Percentiles rank a stretch among this genome's conserved stretches.
These are phyloP conservation scores for Rhodomyrtus psidioides DNA, from an alignment of 441 rosid genomes.

Conservation along the genomic window DNA sequence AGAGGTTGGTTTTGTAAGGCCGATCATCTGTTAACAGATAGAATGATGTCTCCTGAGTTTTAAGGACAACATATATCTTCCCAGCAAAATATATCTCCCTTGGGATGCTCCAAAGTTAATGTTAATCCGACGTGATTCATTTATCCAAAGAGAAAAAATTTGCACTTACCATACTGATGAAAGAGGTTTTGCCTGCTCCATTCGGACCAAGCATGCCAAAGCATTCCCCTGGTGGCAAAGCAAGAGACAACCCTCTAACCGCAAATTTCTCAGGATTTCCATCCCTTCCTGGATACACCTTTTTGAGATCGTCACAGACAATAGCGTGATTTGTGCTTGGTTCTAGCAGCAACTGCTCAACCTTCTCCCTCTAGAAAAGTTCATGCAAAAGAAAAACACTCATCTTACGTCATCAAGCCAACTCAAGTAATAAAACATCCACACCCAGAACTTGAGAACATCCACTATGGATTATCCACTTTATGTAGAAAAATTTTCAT, in stretches of 20 bases:
- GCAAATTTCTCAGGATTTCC: conserved; percentile 9
- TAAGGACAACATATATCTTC: not conserved
- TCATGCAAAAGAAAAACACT: not conserved
- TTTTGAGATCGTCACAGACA: not conserved
- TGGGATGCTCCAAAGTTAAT: not conserved
- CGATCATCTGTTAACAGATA: conserved; percentile 4
- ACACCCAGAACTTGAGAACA: not conserved
- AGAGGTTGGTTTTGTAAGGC: conserved; percentile 10
- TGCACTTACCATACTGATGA: conserved; percentile 7
- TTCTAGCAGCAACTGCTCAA: conserved; percentile 5
- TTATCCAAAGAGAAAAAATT: not conserved
- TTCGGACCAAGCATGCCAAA: conserved; percentile 12
- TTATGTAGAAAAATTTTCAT: not conserved
- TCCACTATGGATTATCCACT: not conserved
- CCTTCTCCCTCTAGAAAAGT: conserved; percentile 6
- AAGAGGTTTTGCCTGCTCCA: conserved; percentile 11
- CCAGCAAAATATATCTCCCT: not conserved
- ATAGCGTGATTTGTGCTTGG: not conserved
- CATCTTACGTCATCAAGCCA: not conserved
- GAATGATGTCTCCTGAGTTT: not conserved
- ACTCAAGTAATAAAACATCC: not conserved
- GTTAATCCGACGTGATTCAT: not conserved
- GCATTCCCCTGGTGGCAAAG: conserved; percentile 9
- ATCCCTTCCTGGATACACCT: conserved; percentile 9
- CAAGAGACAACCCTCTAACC: conserved; percentile 7